phyloP scores from a whole-genome alignment of 108 stramenopile genomes.

The Cyclotella atomus region DNA sequence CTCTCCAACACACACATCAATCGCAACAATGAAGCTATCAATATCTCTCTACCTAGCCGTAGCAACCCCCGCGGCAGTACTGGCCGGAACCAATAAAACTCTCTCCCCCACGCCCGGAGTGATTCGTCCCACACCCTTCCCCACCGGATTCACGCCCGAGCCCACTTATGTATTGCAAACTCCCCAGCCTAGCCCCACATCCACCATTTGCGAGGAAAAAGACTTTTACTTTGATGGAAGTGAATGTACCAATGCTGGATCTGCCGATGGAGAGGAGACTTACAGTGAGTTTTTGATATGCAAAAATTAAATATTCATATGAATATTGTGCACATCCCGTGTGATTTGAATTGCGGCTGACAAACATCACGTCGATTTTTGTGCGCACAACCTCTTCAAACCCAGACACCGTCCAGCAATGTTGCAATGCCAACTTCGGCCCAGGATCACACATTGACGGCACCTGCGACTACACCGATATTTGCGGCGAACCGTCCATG shows the following conservation, averaged over 20 bases:
- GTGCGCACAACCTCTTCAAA: neutral
- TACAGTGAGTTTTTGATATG: neutral
- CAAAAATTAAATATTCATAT: neutral
- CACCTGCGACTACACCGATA: neutral
- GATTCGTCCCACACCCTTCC: neutral
- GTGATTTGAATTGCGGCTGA: no score
- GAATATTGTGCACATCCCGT: no score
- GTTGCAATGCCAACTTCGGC: neutral
- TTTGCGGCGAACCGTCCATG: neutral
- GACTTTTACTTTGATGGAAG: neutral
- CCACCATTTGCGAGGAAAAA: neutral
- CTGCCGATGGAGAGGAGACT: neutral
- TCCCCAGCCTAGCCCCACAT: neutral
- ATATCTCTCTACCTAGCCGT: neutral
- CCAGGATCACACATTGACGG: conserved; percentile 1
- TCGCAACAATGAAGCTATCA: conserved; percentile 1
- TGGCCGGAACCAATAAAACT: conserved; percentile 1
- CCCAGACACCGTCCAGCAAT: neutral
- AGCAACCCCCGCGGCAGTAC: neutral
- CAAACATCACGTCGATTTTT: neutral
- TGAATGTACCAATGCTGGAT: neutral
- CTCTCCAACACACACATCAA: no score
- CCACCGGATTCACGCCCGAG: neutral
- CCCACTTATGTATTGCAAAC: neutral
- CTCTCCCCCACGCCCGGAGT: neutral